These are phyloP conservation scores for Pinus tabuliformis DNA, from an alignment of 75 land plant species.

Conservation along the genomic window DNA sequence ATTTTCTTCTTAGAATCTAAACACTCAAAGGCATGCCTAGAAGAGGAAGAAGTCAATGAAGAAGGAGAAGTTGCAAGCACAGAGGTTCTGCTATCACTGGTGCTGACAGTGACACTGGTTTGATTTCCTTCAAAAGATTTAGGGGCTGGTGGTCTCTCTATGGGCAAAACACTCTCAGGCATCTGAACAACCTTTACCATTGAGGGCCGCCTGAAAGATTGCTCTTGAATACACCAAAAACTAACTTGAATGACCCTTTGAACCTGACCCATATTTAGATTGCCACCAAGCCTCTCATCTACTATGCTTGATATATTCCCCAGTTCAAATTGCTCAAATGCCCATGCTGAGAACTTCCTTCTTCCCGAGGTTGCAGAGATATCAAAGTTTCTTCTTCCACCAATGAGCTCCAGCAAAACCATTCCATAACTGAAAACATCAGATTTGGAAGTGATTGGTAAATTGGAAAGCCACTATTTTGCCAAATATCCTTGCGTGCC, in stretches of 20 bases:
- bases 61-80: neutral
- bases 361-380: constrained; percentile 28
- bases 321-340: constrained; percentile 64
- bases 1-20: neutral
- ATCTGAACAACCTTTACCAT: constrained; percentile 1
- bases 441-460: constrained; percentile 70
- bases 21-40: neutral
- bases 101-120: neutral
- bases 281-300: constrained; percentile 45
- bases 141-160: constrained; percentile 55
- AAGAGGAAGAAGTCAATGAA: neutral
- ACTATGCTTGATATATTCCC: constrained; percentile 50
- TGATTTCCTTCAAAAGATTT: constrained; percentile 20
- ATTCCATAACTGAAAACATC: constrained; percentile 88
- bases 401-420: constrained; percentile 79
- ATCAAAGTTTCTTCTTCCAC: constrained; percentile 29
- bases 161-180: constrained; percentile 54
- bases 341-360: constrained; percentile 80
- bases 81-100: neutral
- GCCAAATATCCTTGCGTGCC: constrained; percentile 83
- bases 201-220: neutral
- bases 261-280: constrained; percentile 44
- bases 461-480: constrained; percentile 79
- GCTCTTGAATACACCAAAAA: constrained; percentile 51
- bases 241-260: constrained; percentile 34